These are phyloP conservation scores for Amaranthus cruentus DNA, from an alignment of 148 eudicot species.

Conservation along the genomic window DNA sequence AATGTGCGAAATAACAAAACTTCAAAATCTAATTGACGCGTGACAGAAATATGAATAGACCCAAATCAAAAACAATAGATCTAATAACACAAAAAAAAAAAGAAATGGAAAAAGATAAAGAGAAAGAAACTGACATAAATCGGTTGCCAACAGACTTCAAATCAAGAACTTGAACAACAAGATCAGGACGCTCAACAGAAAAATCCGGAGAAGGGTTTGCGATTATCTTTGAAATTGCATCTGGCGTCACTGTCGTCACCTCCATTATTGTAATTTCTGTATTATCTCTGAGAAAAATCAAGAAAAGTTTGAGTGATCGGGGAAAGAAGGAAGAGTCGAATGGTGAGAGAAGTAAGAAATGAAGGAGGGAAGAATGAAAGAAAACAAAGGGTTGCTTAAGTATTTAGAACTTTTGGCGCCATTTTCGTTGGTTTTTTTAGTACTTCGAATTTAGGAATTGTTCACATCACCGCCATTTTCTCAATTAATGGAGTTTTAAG, in stretches of 20 bases:
- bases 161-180: slow-evolving; percentile 77
- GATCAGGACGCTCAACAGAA: slow-evolving; percentile 39
- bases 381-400: slow-evolving; percentile 9
- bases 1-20: background rate
- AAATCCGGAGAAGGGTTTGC: slow-evolving; percentile 81
- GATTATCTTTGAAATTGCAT: slow-evolving; percentile 57
- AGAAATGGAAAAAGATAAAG: background rate
- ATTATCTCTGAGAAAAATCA: background rate
- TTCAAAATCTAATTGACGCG: background rate
- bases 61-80: background rate
- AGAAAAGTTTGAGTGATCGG: background rate
- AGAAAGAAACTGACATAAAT: slow-evolving; percentile 37
- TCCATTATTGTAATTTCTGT: slow-evolving; percentile 17
- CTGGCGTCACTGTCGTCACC: slow-evolving; percentile 49
- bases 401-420: slow-evolving; percentile 20
- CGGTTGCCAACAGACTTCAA: slow-evolving; percentile 60
- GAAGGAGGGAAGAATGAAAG: background rate
- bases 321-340: background rate
- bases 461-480: too few species aligned
- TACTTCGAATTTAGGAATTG: too few species aligned
- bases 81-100: background rate
- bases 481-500: too few species aligned
- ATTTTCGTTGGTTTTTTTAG: background rate
- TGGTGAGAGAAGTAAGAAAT: background rate
- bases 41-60: background rate